phyloP scores from a whole-genome alignment of 2,329 filamentous ascomycete genomes.

The Trichoderma harzianum region DNA sequence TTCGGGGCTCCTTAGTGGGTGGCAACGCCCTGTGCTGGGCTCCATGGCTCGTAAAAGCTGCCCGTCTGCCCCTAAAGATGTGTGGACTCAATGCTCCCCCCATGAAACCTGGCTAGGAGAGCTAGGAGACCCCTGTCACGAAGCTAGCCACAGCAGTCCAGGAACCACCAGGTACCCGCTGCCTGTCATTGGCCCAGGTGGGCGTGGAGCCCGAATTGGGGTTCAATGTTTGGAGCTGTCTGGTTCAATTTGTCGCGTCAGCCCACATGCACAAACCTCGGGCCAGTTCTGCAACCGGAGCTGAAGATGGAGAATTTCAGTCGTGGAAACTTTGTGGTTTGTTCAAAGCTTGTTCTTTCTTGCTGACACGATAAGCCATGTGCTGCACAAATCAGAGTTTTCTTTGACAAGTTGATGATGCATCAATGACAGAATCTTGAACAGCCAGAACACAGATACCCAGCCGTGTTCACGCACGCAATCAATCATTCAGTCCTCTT shows the following conservation, averaged over 20 bases:
- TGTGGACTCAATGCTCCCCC: neutral
- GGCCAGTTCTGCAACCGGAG: neutral
- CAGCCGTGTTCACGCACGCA: neutral
- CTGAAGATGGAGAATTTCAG: neutral
- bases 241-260: slow-evolving; percentile 4
- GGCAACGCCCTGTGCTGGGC: neutral
- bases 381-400: neutral
- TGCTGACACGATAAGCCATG: neutral
- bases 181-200: slow-evolving; percentile 14
- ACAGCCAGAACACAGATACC: neutral
- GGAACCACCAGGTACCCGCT: slow-evolving; percentile 20
- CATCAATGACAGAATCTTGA: neutral
- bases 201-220: neutral
- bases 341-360: neutral
- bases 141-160: neutral
- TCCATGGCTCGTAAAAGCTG: neutral
- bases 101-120: neutral
- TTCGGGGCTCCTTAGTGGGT: neutral
- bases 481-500: neutral
- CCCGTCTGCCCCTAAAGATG: neutral
- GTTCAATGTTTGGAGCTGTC: too few relatives aligned
- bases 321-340: neutral
- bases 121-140: neutral
- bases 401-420: neutral
- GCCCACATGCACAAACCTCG: neutral